Base-by-base conservation (phyloP, 441 rosid genomes). In the Populus hybrid region DNA sequence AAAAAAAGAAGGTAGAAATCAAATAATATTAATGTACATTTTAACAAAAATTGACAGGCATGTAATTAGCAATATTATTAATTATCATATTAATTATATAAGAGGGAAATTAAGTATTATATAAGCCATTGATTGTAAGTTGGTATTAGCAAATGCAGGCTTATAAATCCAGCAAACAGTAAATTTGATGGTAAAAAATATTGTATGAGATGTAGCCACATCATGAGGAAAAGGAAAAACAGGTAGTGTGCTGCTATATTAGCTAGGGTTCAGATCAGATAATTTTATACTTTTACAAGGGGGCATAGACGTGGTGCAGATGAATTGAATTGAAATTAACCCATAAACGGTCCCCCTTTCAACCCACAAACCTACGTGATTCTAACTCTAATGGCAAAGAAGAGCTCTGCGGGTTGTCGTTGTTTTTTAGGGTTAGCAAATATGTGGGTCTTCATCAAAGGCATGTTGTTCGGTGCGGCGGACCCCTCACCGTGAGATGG, bases 371-470 rank as follows among this genome's bases (percentile, higher is more conserved):
- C 79, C 82, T 81, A 73, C 70, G 74, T 79, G 85, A 88, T 50
- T 59, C 50, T 24, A 90, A 85, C 87, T 83, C 80, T 70, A 86
- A 82, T 85, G 92, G 87, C 84, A 77, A 83, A 75, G 82, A 84
- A 74, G 73, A 70, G 61, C 76, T 80, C 77, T 79, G 85, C 71
- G 72, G 81, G 80, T 79, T 71, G 46, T 70, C 75, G 76, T 75
- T 68, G 40, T 71, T 74, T 65, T 75, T 46, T 67, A 71, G 79
- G 72, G 83, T 66, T 68, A 69, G 66, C 53, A 81, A 73, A 73
- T 75, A 73, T 75, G 76, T 63, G 75, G 81, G 72, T 11, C 34
- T 72, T 70, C 50, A 74, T 70, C 50, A 74, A 73, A 67, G 69
- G 68, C 82, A 72, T 79, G 80, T 69, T 77, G 80, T 67, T 21